Base-by-base conservation (phyloP, 805 yeast species). In the Candida boleticola region DNA sequence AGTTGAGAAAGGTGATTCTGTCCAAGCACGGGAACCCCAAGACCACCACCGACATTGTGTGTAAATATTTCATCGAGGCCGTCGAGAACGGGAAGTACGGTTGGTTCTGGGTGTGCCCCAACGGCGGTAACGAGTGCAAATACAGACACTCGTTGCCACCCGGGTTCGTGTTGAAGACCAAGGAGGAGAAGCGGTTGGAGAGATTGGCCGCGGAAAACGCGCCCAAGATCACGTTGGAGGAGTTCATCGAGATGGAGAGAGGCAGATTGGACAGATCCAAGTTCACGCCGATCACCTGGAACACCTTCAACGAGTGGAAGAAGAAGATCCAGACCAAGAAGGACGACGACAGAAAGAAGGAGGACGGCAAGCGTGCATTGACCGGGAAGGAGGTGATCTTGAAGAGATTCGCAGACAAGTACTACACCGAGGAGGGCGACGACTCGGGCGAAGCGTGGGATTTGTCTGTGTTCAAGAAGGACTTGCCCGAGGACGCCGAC, bases 41-140 rank as follows among this genome's bases (percentile, higher is more conserved):
- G 62, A 89, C 97, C 9, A 89, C 97, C 11, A 93, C 99, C 0
- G 97, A 92, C 50, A 93, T 79, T 52, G 87, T 93, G 37, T 93
- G 99, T 77, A 93, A 90, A 63, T 80, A 64, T 65, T 95, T 93
- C 69, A 87, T 93, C 51, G 96, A 89, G 46, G 98, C 99, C 0
- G 97, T 93, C 44, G 99, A 93, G 61, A 89, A 89, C 58, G 93
- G 92, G 44, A 92, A 92, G 61, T 93, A 93, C 61, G 99, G 99
- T 58, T 93, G 99, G 99, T 90, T 93, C 67, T 93, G 99, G 99
- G 75, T 77, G 17, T 93, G 99, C 72, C 99, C 99, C 21, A 88
- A 88, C 53, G 90, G 92, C 31, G 97, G 96, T 51, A 80, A 85
- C 47, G 84, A 80, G 46, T 93, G 99, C 79, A 92, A 84, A 73